Evolutionary conservation across 768 basidiomycete genomes (phyloP).

Genomic region (Amyloporia xantha): DNA sequence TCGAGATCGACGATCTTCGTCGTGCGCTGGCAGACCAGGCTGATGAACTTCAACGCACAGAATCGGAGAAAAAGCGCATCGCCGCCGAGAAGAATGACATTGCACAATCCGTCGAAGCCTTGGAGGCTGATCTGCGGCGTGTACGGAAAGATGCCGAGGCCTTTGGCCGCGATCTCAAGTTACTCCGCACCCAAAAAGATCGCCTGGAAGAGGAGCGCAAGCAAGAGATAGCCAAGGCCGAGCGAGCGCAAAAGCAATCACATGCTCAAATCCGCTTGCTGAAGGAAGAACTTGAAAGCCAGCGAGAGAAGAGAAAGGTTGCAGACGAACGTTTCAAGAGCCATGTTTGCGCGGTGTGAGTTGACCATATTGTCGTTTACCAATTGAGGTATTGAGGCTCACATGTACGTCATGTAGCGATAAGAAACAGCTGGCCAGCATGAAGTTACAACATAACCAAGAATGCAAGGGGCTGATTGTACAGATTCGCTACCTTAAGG

Average conservation of each 20-base stretch:
- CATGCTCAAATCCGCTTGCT: slow-evolving; percentile 60
- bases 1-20: slow-evolving; percentile 74
- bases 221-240: slow-evolving; percentile 46
- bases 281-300: slow-evolving; percentile 56
- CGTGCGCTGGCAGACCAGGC: slow-evolving; percentile 55
- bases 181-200: slow-evolving; percentile 62
- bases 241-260: slow-evolving; percentile 60
- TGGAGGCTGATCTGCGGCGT: slow-evolving; percentile 70
- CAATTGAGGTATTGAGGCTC: not conserved
- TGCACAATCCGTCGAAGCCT: slow-evolving; percentile 51
- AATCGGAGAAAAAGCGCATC: slow-evolving; percentile 58
- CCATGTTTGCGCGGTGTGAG: slow-evolving; percentile 59
- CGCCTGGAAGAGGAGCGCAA: slow-evolving; percentile 34
- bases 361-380: slow-evolving; percentile 6
- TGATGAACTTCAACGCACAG: slow-evolving; percentile 53
- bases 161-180: slow-evolving; percentile 72
- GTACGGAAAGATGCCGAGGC: slow-evolving; percentile 72
- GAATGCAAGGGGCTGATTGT: slow-evolving; percentile 89
- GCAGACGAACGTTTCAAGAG: slow-evolving; percentile 42
- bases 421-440: slow-evolving; percentile 41
- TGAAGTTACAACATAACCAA: slow-evolving; percentile 67
- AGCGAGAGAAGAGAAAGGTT: slow-evolving; percentile 42
- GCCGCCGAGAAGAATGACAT: slow-evolving; percentile 60
- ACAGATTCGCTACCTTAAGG: slow-evolving; percentile 89
- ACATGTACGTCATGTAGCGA: slow-evolving; percentile 33